phyloP scores from a whole-genome alignment of 2,329 filamentous ascomycete species.

The Achaetomium macrosporum region DNA sequence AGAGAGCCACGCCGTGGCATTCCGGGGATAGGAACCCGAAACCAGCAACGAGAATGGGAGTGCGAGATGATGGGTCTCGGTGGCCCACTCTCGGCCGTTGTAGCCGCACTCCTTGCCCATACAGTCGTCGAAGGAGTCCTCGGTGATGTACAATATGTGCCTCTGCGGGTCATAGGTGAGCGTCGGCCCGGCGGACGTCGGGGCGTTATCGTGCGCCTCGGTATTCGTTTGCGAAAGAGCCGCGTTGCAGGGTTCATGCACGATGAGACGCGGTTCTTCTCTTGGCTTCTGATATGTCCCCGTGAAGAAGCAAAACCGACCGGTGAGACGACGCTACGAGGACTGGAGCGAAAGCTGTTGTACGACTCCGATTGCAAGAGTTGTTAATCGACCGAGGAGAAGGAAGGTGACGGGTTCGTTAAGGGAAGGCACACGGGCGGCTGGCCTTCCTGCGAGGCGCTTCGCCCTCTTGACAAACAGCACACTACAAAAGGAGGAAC shows the following conservation, averaged over 20 bases:
- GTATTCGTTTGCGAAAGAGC: conserved; percentile 1
- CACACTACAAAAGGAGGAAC: background rate
- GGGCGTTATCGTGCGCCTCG: conserved; percentile 5
- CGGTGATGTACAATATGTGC: conserved; percentile 2
- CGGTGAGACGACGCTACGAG: too few relatives aligned
- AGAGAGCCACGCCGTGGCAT: background rate
- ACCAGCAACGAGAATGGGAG: background rate
- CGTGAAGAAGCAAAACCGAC: background rate
- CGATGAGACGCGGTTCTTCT: background rate
- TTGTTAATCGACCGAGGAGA: too few relatives aligned
- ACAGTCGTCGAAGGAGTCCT: background rate
- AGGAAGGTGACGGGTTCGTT: too few relatives aligned
- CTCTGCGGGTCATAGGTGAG: conserved; percentile 1
- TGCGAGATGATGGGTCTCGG: background rate
- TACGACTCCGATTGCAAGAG: too few relatives aligned
- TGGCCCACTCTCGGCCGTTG: background rate
- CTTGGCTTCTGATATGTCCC: background rate
- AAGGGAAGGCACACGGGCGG: too few relatives aligned
- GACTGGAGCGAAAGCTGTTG: too few relatives aligned
- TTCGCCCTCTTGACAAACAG: background rate
- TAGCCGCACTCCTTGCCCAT: background rate
- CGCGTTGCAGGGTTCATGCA: background rate
- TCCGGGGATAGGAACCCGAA: background rate
- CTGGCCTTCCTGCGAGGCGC: too few relatives aligned
- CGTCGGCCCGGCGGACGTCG: background rate